Evolutionary conservation across 1,139 yeast species (phyloP).

Genomic region (Hyphopichia wangnamkhiaoensis): DNA sequence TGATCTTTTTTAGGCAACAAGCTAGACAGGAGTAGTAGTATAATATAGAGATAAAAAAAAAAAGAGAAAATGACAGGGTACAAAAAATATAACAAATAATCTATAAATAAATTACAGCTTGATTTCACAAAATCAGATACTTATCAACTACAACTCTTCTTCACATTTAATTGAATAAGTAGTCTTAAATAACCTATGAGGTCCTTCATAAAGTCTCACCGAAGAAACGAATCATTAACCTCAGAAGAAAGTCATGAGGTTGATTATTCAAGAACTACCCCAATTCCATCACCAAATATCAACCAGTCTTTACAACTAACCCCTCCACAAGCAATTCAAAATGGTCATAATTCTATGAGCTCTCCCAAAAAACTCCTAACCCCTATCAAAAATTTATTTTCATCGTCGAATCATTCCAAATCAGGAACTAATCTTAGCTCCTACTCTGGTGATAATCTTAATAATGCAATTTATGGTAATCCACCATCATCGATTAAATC

Average conservation of each 20-base stretch:
- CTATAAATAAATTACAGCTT: no score
- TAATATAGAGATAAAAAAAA: no score
- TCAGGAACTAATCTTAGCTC: slow-evolving; percentile 13
- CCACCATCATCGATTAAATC: slow-evolving; percentile 1
- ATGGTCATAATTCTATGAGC: slow-evolving; percentile 18
- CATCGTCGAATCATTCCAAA: slow-evolving; percentile 16
- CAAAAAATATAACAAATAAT: no score
- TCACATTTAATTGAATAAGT: no score
- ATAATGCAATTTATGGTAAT: slow-evolving; percentile 9
- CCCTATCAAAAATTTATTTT: slow-evolving; percentile 44
- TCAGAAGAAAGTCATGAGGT: slow-evolving; percentile 11
- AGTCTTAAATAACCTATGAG: no score
- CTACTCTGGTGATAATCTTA: slow-evolving; percentile 14
- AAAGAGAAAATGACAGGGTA: no score
- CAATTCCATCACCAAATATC: slow-evolving; percentile 23
- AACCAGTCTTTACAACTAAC: slow-evolving; percentile 23
- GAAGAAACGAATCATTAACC: slow-evolving; percentile 25
- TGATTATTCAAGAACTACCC: slow-evolving; percentile 15
- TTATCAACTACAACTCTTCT: no score
- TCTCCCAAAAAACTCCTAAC: slow-evolving; percentile 46
- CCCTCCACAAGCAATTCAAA: slow-evolving; percentile 23
- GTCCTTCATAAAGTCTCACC: slow-evolving; percentile 49
- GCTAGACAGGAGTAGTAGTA: no score
- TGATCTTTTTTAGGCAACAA: no score
- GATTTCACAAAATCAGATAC: no score